Conservation (phyloP, 2,329 filamentous ascomycete species). For the Xylaria sp. region DNA sequence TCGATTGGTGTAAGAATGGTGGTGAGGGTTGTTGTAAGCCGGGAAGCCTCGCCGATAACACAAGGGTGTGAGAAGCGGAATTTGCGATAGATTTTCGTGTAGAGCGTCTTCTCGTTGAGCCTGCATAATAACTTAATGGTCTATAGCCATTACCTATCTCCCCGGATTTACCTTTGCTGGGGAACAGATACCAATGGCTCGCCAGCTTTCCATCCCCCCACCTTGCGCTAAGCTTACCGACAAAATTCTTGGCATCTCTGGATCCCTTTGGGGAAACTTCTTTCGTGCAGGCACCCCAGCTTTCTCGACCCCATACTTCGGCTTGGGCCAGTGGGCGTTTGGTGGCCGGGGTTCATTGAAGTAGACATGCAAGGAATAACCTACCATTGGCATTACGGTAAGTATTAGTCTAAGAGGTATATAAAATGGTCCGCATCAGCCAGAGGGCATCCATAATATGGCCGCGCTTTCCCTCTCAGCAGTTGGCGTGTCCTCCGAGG, state of each 20-base stretch:
- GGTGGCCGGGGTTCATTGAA: conserved; percentile 1
- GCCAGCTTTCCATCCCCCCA: background rate
- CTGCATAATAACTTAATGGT: background rate
- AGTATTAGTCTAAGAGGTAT: conserved; percentile 10
- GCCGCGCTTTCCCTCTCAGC: conserved; percentile 1
- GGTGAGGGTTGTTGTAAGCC: conserved; percentile 5
- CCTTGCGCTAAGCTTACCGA: background rate
- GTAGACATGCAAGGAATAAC: background rate
- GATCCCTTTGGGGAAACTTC: conserved; percentile 8
- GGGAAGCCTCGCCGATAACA: conserved; percentile 23
- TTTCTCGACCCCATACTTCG: conserved; percentile 24
- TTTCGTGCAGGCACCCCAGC: conserved; percentile 12
- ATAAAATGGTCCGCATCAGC: conserved; percentile 14
- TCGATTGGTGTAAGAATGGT: conserved; percentile 23
- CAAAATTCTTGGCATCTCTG: conserved; percentile 13
- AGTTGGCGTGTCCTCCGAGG: conserved; percentile 6
- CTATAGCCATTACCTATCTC: background rate
- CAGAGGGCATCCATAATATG: background rate
- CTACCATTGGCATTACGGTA: background rate
- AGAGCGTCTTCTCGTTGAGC: background rate
- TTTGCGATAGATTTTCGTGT: background rate
- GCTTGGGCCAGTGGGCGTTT: background rate
- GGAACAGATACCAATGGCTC: background rate
- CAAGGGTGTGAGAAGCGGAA: conserved; percentile 11
- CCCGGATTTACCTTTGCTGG: background rate